phyloP scores from a whole-genome alignment of 2,329 filamentous ascomycete genomes.

The Podosphaera xanthii region DNA sequence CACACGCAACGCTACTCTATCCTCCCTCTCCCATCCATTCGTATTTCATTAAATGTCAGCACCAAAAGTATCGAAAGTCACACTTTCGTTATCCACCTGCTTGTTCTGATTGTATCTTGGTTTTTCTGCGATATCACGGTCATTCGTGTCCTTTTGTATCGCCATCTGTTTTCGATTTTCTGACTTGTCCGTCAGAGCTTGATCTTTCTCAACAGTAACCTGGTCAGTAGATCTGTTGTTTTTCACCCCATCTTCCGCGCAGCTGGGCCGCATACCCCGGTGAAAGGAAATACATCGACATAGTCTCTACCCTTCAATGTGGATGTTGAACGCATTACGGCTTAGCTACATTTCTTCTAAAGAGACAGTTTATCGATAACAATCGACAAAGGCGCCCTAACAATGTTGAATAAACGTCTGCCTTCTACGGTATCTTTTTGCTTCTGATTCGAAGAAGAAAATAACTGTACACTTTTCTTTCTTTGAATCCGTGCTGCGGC shows the following conservation, averaged over 20 bases:
- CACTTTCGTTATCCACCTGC: neutral
- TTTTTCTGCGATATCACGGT: conserved; percentile 17
- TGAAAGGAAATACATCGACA: conserved; percentile 7
- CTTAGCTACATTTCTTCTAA: too few species aligned
- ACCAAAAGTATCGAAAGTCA: neutral
- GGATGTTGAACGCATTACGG: conserved; percentile 1
- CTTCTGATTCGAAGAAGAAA: too few species aligned
- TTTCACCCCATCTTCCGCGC: conserved; percentile 12
- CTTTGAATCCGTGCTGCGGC: too few species aligned
- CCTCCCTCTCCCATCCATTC: neutral
- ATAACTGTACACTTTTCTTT: too few species aligned
- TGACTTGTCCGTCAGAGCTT: conserved; percentile 13
- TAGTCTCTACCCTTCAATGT: conserved; percentile 9
- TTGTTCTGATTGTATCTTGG: conserved; percentile 13
- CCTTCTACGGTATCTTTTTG: too few species aligned
- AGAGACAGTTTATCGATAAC: too few species aligned
- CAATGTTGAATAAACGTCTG: neutral
- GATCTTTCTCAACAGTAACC: conserved; percentile 13
- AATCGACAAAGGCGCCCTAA: too few species aligned
- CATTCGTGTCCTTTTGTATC: conserved; percentile 17
- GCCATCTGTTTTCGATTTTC: conserved; percentile 17
- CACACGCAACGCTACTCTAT: neutral
- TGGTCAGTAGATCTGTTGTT: conserved; percentile 11
- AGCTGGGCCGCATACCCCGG: conserved; percentile 10
- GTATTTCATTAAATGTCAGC: neutral